Base-by-base conservation (phyloP, 441 rosid species). In the Gossypium gossypioides region DNA sequence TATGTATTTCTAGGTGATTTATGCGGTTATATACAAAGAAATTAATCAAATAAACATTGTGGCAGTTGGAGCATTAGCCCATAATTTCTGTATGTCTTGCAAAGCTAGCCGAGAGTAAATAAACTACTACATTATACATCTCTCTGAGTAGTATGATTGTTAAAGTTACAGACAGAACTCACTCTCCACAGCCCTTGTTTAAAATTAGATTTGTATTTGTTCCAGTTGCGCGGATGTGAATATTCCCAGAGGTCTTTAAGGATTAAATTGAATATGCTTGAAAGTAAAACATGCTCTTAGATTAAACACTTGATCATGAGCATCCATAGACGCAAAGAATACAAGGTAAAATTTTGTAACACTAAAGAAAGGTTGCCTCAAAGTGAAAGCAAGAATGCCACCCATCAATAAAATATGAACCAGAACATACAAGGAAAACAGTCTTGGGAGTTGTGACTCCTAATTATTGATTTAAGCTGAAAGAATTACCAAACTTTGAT, bases 401-500 rank as follows among this genome's bases (percentile, higher is more conserved):
- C 16, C 16, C 4, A 50, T 27, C 25, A 68, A 18, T 27, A 51
- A 68, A 51, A 44, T 71, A 48, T 18, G 16, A 62, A 62, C 16
- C 22, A 32, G 34, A 22, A 19, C 40, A 61, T 50, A 46, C 15
- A 34, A 19, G 19, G 32, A 48, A 50, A 72, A 59, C 18, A 48
- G 46, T 40, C 34, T 29, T 18, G 37, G n/a, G 24, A 46, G 10
- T 21, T 29, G 24, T 32, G 24, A 46, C 9, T 51, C 51, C 22
- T 10, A 63, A 52, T 29, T 21, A 21, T 8, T 32, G 27, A 29
- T 19, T 9, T 51, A 16, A 72, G 70, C 46, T 21, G 21, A 46
- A 46, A 48, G 50, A 52, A 27, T 48, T 63, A 62, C 75, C 69
- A 72, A 50, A 62, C 15, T 63, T 55, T 62, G 75, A 16, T 34